Conservation (phyloP, 129 eudicot species). For the Silybum marianum region DNA sequence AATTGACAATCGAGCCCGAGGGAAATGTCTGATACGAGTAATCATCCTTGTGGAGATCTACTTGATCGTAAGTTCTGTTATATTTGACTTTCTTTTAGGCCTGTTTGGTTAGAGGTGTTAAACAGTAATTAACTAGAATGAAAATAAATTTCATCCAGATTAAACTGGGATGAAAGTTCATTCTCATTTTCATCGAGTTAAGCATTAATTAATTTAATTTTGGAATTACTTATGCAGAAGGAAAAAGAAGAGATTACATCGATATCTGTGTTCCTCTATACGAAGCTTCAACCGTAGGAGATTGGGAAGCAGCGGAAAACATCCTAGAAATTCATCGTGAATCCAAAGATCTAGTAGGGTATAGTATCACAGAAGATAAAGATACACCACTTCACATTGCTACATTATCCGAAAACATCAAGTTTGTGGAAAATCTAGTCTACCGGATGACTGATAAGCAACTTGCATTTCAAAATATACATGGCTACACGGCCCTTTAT, state of each 20-base stretch:
- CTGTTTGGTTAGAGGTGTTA: no score
- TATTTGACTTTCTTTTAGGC: no score
- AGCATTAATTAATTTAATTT: neutral
- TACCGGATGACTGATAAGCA: conserved; percentile 24
- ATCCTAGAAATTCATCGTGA: neutral
- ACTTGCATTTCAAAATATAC: conserved; percentile 22
- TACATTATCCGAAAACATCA: conserved; percentile 21
- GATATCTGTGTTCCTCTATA: conserved; percentile 28
- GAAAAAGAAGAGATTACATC: neutral
- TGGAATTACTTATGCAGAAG: neutral
- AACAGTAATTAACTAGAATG: no score
- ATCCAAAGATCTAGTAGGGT: conserved; percentile 12
- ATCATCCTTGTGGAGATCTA: neutral
- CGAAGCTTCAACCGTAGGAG: conserved; percentile 28
- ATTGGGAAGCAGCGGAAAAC: conserved; percentile 27
- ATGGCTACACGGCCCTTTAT: conserved; percentile 26
- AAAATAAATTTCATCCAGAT: no score
- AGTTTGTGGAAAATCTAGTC: conserved; percentile 35
- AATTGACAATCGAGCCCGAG: no score
- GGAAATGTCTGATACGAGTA: neutral
- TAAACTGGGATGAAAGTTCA: no score
- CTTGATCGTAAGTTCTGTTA: no score
- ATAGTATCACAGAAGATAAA: conserved; percentile 30
- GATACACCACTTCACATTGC: conserved; percentile 50
- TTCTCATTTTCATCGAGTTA: neutral